Evolutionary conservation across 768 basidiomycete species (phyloP).

Genomic region (Lyophyllum decastes): DNA sequence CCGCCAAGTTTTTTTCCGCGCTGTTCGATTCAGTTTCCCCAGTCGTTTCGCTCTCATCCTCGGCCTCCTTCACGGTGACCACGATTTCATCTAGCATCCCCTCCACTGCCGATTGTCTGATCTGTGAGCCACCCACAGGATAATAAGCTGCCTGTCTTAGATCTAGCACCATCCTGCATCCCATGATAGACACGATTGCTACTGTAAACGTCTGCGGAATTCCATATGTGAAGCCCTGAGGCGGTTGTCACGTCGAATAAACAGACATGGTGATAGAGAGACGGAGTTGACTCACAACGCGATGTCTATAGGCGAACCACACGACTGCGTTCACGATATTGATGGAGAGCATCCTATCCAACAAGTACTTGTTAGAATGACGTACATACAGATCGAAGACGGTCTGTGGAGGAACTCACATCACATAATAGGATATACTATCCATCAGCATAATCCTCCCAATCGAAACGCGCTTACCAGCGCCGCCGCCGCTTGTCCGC

Average conservation of each 20-base stretch:
- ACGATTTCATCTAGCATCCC: neutral
- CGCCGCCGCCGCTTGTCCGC: no score
- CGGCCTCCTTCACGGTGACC: neutral
- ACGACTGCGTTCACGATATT: neutral
- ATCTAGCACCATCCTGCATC: conserved; percentile 11
- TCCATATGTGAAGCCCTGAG: neutral
- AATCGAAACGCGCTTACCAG: neutral
- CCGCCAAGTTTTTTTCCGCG: neutral
- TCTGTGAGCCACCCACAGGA: neutral
- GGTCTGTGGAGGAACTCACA: neutral
- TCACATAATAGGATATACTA: neutral
- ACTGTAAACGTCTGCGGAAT: conserved; percentile 3
- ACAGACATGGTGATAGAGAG: neutral
- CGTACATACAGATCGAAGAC: neutral
- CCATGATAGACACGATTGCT: conserved; percentile 3
- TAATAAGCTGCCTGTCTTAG: neutral
- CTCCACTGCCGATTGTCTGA: neutral
- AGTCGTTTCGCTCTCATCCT: neutral
- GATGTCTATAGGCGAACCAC: neutral
- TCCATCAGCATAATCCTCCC: neutral
- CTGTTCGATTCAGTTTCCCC: neutral
- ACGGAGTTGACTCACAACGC: neutral
- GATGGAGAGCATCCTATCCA: neutral
- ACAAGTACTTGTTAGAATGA: neutral
- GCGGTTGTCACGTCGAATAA: neutral